A percentile compares a stretch with the other conserved stretches of the same genome.
Evolutionary conservation across 2,329 filamentous ascomycete genomes (phyloP).

Genomic region (Monosporascus ibericus): DNA sequence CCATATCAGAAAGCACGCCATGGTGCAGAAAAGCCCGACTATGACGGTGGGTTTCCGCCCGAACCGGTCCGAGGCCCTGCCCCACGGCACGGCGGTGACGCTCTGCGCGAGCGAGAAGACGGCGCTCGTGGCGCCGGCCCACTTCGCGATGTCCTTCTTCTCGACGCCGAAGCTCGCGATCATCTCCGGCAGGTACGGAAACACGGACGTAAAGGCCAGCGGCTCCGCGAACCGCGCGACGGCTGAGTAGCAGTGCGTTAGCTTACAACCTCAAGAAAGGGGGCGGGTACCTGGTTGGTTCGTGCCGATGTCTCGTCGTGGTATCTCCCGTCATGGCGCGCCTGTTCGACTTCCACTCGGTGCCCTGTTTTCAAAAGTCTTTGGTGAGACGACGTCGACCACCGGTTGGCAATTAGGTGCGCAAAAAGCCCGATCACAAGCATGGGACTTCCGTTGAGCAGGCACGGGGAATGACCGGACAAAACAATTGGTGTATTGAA

Average conservation of each 20-base stretch:
- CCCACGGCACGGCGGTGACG: conserved; percentile 67
- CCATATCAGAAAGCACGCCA: conserved; percentile 75
- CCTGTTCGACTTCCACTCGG: conserved; percentile 3
- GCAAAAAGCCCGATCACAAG: conserved; percentile 2
- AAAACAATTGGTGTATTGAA: neutral
- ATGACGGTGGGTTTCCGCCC: conserved; percentile 82
- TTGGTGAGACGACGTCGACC: conserved; percentile 16
- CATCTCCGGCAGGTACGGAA: conserved; percentile 73
- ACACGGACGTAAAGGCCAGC: conserved; percentile 64
- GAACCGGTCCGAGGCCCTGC: conserved; percentile 67
- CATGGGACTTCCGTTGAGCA: neutral
- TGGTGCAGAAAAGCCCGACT: conserved; percentile 66
- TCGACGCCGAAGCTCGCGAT: conserved; percentile 70
- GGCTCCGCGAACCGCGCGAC: conserved; percentile 76
- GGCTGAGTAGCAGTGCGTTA: conserved; percentile 42
- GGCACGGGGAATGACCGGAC: too few species aligned
- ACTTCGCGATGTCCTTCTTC: conserved; percentile 68
- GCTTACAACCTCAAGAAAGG: conserved; percentile 17
- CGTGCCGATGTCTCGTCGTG: conserved; percentile 4
- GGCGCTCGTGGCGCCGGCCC: conserved; percentile 70
- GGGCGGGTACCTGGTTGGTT: conserved; percentile 13
- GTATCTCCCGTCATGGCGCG: neutral
- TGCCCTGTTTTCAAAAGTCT: conserved; percentile 7
- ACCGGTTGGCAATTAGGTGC: conserved; percentile 19
- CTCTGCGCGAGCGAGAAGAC: conserved; percentile 69